A percentile compares a stretch with the other conserved stretches of the same genome.
These are phyloP conservation scores for Pseudofabraea citricarpa DNA, from an alignment of 2,329 filamentous ascomycete genomes.

Conservation along the genomic window DNA sequence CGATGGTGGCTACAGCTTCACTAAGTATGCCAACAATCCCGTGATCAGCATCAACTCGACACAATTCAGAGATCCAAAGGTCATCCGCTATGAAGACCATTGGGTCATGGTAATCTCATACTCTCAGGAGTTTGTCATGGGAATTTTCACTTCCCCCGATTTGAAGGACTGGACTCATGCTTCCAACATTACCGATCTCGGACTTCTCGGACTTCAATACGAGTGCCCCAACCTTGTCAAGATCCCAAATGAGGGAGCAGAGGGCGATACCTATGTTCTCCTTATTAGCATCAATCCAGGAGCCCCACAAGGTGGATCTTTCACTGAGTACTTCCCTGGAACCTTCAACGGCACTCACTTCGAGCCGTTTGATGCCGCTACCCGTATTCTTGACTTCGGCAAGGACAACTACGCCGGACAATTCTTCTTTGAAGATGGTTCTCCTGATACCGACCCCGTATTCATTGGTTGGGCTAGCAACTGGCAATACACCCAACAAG, in stretches of 20 bases:
- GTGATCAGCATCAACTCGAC: conserved; percentile 47
- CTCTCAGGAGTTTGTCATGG: conserved; percentile 49
- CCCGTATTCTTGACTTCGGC: conserved; percentile 39
- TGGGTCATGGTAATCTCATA: conserved; percentile 58
- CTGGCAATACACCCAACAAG: conserved; percentile 51
- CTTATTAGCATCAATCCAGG: conserved; percentile 52
- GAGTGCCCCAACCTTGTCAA: conserved; percentile 60
- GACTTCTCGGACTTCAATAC: conserved; percentile 35
- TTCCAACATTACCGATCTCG: conserved; percentile 53
- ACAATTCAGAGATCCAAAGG: conserved; percentile 63
- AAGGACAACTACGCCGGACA: conserved; percentile 54
- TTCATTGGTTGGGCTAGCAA: conserved; percentile 53
- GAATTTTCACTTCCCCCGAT: conserved; percentile 57
- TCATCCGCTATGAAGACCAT: conserved; percentile 49
- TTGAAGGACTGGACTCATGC: conserved; percentile 52
- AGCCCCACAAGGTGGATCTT: conserved; percentile 50
- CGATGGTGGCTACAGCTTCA: conserved; percentile 59
- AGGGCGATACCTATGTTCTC: conserved; percentile 36
- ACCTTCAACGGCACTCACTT: conserved; percentile 63
- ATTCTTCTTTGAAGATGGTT: conserved; percentile 44
- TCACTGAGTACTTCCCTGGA: conserved; percentile 52
- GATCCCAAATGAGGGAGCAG: conserved; percentile 39
- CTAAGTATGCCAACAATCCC: conserved; percentile 54
- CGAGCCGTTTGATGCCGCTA: conserved; percentile 35
- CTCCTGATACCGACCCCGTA: conserved; percentile 27